Percentiles rank a stretch among this genome's conserved stretches.
Evolutionary conservation across 2,329 filamentous ascomycete species (phyloP).

Genomic region (Kalaharituber pfeilii): DNA sequence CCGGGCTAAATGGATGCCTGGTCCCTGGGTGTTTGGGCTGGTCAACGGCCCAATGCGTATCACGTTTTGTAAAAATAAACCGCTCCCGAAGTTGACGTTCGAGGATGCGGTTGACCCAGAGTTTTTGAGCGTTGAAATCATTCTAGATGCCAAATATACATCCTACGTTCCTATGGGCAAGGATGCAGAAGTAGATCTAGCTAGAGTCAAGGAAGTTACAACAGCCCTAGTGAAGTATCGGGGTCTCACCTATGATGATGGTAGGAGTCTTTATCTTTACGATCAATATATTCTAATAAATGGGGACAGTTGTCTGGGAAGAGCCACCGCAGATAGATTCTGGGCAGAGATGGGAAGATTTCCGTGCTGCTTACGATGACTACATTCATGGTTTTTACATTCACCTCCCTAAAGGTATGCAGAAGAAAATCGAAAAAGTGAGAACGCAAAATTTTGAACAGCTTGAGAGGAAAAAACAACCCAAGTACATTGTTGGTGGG

Average conservation of each 20-base stretch:
- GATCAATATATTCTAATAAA: background rate
- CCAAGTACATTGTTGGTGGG: constrained; percentile 53
- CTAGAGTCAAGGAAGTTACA: constrained; percentile 52
- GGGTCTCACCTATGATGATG: constrained; percentile 76
- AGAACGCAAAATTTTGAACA: constrained; percentile 49
- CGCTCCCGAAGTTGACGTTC: constrained; percentile 48
- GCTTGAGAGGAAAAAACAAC: constrained; percentile 54
- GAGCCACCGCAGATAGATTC: constrained; percentile 17
- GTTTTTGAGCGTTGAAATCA: constrained; percentile 67
- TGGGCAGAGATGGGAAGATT: constrained; percentile 54
- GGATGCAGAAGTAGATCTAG: constrained; percentile 51
- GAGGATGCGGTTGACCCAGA: constrained; percentile 77
- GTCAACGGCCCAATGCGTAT: constrained; percentile 46
- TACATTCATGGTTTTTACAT: constrained; percentile 69
- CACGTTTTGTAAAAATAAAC: constrained; percentile 54
- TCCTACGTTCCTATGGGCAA: constrained; percentile 35
- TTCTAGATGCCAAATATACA: constrained; percentile 62
- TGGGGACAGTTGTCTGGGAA: constrained; percentile 17
- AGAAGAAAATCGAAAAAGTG: constrained; percentile 49
- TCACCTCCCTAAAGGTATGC: constrained; percentile 42
- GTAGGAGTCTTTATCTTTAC: background rate
- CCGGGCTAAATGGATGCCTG: constrained; percentile 71
- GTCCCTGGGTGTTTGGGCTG: constrained; percentile 70
- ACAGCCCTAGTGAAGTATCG: constrained; percentile 78
- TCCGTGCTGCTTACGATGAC: constrained; percentile 67